phyloP scores from a whole-genome alignment of 2,329 filamentous ascomycete genomes.

The Daldinia sp. region DNA sequence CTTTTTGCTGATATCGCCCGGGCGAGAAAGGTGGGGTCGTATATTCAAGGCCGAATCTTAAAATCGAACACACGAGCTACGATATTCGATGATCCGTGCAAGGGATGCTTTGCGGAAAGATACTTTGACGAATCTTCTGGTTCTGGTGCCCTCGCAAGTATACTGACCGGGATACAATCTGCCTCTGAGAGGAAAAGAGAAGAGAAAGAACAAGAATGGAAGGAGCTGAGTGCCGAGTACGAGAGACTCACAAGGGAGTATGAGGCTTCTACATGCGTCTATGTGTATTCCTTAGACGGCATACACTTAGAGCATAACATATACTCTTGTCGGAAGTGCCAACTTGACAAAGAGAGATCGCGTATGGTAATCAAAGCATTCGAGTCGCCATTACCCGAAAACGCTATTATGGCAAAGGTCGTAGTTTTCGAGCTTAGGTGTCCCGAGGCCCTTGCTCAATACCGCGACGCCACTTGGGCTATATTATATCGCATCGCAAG shows the following conservation, averaged over 20 bases:
- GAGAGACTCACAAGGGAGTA: constrained; percentile 46
- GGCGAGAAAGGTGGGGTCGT: constrained; percentile 56
- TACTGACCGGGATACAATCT: constrained; percentile 38
- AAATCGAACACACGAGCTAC: constrained; percentile 45
- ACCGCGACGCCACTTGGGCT: constrained; percentile 54
- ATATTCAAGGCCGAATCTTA: constrained; percentile 53
- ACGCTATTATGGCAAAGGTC: constrained; percentile 44
- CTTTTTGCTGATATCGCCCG: constrained; percentile 57
- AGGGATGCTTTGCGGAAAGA: constrained; percentile 56
- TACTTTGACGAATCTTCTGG: constrained; percentile 53
- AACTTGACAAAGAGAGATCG: constrained; percentile 40
- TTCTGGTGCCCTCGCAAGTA: constrained; percentile 31
- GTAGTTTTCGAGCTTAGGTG: constrained; percentile 54
- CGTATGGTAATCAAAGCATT: constrained; percentile 49
- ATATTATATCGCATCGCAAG: constrained; percentile 46
- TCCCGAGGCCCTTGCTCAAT: constrained; percentile 47
- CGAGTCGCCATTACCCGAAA: constrained; percentile 52
- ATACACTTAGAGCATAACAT: constrained; percentile 38
- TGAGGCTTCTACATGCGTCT: constrained; percentile 46
- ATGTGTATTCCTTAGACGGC: constrained; percentile 34
- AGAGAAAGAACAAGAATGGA: constrained; percentile 49
- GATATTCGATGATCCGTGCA: constrained; percentile 56
- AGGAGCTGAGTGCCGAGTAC: constrained; percentile 43
- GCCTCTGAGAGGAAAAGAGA: constrained; percentile 30
- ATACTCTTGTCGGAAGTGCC: constrained; percentile 49